These are phyloP conservation scores for Mycena chlorophos DNA, from an alignment of 768 basidiomycete genomes.

Conservation along the genomic window DNA sequence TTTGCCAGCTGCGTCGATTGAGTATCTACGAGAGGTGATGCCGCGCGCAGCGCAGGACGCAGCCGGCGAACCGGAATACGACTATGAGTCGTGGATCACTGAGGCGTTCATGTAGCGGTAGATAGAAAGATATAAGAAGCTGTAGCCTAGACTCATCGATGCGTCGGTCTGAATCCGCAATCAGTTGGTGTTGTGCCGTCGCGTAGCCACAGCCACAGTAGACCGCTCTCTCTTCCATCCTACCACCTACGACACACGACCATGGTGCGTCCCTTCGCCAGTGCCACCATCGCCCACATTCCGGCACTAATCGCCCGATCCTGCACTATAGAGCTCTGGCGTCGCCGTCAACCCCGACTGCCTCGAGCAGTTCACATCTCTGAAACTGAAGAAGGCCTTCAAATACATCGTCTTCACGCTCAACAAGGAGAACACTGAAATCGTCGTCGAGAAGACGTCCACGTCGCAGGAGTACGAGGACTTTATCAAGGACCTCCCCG, in stretches of 20 bases:
- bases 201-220: constrained; percentile 28
- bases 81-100: constrained; percentile 82
- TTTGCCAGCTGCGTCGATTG: constrained; percentile 71
- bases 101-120: constrained; percentile 69
- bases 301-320: no score
- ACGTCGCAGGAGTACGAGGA: constrained; percentile 57
- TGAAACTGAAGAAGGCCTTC: constrained; percentile 74
- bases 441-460: constrained; percentile 74
- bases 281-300: not conserved
- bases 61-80: constrained; percentile 66
- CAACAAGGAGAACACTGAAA: constrained; percentile 61
- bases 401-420: constrained; percentile 86
- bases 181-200: not conserved
- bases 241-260: constrained; percentile 28
- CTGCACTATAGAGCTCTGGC: constrained; percentile 63
- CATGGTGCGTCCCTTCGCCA: constrained; percentile 29
- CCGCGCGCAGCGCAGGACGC: constrained; percentile 56
- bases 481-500: constrained; percentile 75
- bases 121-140: constrained; percentile 38
- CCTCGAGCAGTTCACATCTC: constrained; percentile 57
- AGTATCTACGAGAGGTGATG: constrained; percentile 83
- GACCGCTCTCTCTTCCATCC: constrained; percentile 21
- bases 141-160: constrained; percentile 12
- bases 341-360: constrained; percentile 61
- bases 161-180: not conserved